Conservation (phyloP, 208 protist genomes). For the Crithidia bombi region DNA sequence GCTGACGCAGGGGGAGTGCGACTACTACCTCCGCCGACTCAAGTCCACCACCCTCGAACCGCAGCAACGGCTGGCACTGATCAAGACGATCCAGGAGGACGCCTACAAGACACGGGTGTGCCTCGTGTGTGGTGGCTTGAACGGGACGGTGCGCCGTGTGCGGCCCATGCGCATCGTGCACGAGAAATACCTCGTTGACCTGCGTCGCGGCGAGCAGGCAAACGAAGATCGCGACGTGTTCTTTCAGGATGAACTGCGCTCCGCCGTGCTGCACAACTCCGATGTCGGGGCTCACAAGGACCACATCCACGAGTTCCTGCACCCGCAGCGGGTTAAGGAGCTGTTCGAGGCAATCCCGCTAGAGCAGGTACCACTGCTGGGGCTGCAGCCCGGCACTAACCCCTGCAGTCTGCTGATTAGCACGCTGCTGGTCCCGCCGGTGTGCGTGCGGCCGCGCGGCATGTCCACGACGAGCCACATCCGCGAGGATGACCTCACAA, state of each 20-base stretch:
- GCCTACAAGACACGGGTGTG: constrained; percentile 93
- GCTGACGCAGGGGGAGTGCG: constrained; percentile 80
- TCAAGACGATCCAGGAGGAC: constrained; percentile 85
- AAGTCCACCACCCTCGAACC: constrained; percentile 50
- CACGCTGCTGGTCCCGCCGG: constrained; percentile 96
- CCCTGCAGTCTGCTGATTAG: constrained; percentile 94
- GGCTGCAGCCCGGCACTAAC: constrained; percentile 83
- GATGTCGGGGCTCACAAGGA: constrained; percentile 57
- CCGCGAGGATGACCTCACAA: constrained; percentile 99
- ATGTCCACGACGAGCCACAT: constrained; percentile 48
- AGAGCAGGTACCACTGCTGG: constrained; percentile 94
- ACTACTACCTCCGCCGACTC: constrained; percentile 67
- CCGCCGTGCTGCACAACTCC: constrained; percentile 61
- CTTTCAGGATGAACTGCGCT: constrained; percentile 50
- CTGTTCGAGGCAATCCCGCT: constrained; percentile 94
- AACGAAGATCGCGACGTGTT: constrained; percentile 44
- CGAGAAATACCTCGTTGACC: constrained; percentile 82
- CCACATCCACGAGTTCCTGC: constrained; percentile 94
- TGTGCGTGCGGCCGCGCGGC: constrained; percentile 97
- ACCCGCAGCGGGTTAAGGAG: constrained; percentile 86
- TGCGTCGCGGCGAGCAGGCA: constrained; percentile 65
- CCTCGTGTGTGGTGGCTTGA: constrained; percentile 93
- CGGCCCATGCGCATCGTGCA: constrained; percentile 83
- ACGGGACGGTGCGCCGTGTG: constrained; percentile 91
- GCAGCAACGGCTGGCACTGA: constrained; percentile 64